phyloP scores from a whole-genome alignment of 1,284 basidiomycete genomes.

The Marasmius oreades region DNA sequence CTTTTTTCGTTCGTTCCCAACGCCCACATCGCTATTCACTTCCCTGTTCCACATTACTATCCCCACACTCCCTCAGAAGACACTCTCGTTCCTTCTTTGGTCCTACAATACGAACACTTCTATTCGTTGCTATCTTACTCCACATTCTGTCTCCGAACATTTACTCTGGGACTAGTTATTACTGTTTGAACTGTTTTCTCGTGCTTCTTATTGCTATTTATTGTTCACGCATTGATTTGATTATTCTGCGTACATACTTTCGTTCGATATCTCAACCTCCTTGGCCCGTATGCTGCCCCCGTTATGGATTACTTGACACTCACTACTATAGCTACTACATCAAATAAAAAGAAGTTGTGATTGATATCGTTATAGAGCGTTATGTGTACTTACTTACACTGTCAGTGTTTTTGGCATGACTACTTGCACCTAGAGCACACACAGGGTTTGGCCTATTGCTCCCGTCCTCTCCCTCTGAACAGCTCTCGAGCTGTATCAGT shows the following conservation, averaged over 20 bases:
- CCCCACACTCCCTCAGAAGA: background rate
- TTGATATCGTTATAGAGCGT: no score
- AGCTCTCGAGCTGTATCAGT: no score
- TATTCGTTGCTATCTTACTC: background rate
- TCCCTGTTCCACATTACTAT: background rate
- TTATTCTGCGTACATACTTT: conserved; percentile 4
- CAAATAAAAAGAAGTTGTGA: no score
- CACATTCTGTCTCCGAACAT: background rate
- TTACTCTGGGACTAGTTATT: background rate
- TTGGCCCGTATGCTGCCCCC: background rate
- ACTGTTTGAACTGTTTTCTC: background rate
- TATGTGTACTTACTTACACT: no score
- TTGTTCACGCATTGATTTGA: conserved; percentile 1
- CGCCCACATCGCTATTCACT: background rate
- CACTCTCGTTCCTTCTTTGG: no score
- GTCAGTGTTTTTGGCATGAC: no score
- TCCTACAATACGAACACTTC: conserved; percentile 1
- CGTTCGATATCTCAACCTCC: background rate
- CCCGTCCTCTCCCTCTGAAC: no score
- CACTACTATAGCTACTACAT: no score
- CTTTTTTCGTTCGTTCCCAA: background rate
- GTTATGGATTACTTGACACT: no score
- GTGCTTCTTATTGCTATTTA: conserved; percentile 1
- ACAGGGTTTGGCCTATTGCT: no score
- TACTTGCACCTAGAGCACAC: no score